Conservation (phyloP, 2,329 filamentous ascomycete genomes). For the Xylariomycetidae sp. region DNA sequence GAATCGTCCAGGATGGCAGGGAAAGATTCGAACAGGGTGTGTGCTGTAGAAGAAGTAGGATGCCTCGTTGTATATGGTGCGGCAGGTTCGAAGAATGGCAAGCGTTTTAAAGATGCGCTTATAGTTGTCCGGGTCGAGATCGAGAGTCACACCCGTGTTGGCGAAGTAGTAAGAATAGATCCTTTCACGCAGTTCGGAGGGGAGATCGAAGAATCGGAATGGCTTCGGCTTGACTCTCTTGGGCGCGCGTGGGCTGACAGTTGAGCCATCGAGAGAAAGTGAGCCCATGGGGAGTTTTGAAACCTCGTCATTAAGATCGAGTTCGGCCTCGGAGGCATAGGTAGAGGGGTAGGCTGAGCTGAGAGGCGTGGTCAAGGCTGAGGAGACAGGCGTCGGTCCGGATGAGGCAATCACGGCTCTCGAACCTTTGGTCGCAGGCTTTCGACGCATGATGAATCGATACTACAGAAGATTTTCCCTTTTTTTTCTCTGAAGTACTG, state of each 20-base stretch:
- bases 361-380: constrained; percentile 29
- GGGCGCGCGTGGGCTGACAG: constrained; percentile 18
- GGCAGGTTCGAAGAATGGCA: constrained; percentile 56
- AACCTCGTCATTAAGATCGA: constrained; percentile 34
- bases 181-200: constrained; percentile 64
- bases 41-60: constrained; percentile 62
- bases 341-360: constrained; percentile 34
- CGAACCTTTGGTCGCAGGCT: constrained; percentile 25
- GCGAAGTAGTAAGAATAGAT: constrained; percentile 63
- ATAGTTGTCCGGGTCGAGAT: constrained; percentile 64
- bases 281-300: constrained; percentile 36
- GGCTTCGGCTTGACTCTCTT: constrained; percentile 35
- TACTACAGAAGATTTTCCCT: too few relatives aligned
- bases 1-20: constrained; percentile 57
- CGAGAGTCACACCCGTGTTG: constrained; percentile 49
- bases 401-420: constrained; percentile 22
- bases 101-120: constrained; percentile 57
- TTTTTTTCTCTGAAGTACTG: too few relatives aligned
- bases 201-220: constrained; percentile 64
- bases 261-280: constrained; percentile 36
- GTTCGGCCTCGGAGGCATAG: constrained; percentile 33
- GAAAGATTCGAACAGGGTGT: constrained; percentile 62
- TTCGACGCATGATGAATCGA: constrained; percentile 24
- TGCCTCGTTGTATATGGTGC: constrained; percentile 58
- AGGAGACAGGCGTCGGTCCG: constrained; percentile 26